These are phyloP conservation scores for Pichia sp. DNA, from an alignment of 1,139 yeast genomes.

Conservation along the genomic window DNA sequence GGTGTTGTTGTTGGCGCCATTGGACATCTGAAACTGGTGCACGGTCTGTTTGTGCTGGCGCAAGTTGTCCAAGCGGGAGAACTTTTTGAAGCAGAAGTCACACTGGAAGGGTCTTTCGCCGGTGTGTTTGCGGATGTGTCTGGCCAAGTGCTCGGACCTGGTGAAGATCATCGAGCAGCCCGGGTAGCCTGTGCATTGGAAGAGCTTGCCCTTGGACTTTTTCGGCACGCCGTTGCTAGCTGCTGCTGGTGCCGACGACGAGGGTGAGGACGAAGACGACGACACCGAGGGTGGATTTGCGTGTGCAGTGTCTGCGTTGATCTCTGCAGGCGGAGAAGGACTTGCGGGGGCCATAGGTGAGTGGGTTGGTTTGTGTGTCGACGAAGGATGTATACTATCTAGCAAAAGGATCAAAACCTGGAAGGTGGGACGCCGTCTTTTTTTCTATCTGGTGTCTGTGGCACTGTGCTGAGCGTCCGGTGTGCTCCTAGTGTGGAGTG, in stretches of 20 bases:
- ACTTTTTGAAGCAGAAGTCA: slow-evolving; percentile 72
- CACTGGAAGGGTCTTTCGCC: slow-evolving; percentile 95
- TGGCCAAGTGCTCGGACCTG: slow-evolving; percentile 82
- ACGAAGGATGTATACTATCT: too few relatives aligned
- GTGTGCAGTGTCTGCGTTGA: too few relatives aligned
- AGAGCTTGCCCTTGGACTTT: slow-evolving; percentile 56
- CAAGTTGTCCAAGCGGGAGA: slow-evolving; percentile 80
- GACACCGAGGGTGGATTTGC: too few relatives aligned
- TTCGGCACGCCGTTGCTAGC: slow-evolving; percentile 24
- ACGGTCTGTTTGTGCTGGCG: slow-evolving; percentile 93
- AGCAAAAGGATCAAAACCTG: too few relatives aligned
- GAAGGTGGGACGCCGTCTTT: too few relatives aligned
- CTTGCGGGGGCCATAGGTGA: too few relatives aligned
- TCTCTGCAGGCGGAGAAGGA: too few relatives aligned
- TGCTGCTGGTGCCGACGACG: not conserved
- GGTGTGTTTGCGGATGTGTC: slow-evolving; percentile 90
- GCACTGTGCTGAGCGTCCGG: too few relatives aligned
- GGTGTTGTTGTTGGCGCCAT: not conserved
- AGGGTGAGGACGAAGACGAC: too few relatives aligned
- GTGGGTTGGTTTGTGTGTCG: too few relatives aligned
- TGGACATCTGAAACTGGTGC: slow-evolving; percentile 52
- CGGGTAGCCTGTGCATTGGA: slow-evolving; percentile 83
- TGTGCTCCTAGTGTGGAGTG: too few relatives aligned
- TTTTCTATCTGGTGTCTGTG: too few relatives aligned
- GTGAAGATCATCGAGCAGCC: slow-evolving; percentile 88